phyloP scores from a whole-genome alignment of 768 basidiomycete species.

The Phylloporus rhodoxanthus region DNA sequence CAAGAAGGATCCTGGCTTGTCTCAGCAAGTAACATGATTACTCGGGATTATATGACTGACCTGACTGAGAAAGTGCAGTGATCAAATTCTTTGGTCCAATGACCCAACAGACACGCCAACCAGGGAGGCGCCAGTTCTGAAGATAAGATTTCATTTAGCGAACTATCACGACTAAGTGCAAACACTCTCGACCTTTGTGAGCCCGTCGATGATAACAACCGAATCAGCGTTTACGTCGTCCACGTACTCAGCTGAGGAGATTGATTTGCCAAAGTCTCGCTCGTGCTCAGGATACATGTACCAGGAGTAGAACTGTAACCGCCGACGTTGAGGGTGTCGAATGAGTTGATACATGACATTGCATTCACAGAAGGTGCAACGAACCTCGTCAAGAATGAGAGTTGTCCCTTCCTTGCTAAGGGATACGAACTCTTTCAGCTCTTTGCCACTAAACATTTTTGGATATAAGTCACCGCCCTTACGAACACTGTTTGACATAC shows the following conservation, averaged over 20 bases:
- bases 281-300: constrained; percentile 84
- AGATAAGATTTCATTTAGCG: constrained; percentile 16
- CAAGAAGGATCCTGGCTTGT: constrained; percentile 64
- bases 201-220: constrained; percentile 81
- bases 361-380: constrained; percentile 3
- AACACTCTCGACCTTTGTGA: constrained; percentile 64
- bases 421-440: constrained; percentile 73
- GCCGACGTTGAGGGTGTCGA: too few relatives aligned
- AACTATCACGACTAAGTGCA: neutral
- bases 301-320: constrained; percentile 82
- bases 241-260: constrained; percentile 79
- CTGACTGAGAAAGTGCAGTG: constrained; percentile 87
- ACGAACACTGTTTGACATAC: constrained; percentile 31
- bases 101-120: constrained; percentile 94
- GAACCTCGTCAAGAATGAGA: constrained; percentile 76
- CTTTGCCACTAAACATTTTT: constrained; percentile 55
- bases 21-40: neutral
- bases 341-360: neutral
- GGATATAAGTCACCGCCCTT: constrained; percentile 6
- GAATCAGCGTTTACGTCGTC: constrained; percentile 85
- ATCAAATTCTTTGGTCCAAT: constrained; percentile 85
- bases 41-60: constrained; percentile 26
- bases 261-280: constrained; percentile 65
- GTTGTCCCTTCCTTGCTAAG: constrained; percentile 76
- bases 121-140: constrained; percentile 92